Evolutionary conservation across 2,329 filamentous ascomycete species (phyloP).

Genomic region (Amphichorda felina): DNA sequence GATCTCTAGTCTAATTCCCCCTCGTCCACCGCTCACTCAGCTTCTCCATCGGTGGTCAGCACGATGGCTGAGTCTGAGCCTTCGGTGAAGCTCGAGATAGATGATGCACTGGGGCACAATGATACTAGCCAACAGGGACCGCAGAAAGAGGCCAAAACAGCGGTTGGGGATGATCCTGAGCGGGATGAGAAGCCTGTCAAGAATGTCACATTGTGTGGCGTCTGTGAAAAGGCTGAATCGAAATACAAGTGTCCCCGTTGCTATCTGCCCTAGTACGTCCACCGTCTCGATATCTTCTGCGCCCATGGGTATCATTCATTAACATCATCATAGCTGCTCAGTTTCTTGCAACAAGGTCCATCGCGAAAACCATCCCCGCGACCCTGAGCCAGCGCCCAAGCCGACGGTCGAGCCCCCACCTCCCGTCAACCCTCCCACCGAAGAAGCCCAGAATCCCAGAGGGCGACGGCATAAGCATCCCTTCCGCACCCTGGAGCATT

Average conservation of each 20-base stretch:
- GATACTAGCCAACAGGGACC: background rate
- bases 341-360: slow-evolving; percentile 43
- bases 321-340: slow-evolving; percentile 35
- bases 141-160: background rate
- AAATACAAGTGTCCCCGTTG: slow-evolving; percentile 57
- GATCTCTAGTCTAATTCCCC: too few species aligned
- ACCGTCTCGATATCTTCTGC: too few species aligned
- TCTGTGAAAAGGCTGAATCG: slow-evolving; percentile 36
- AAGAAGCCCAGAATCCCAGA: slow-evolving; percentile 3
- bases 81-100: too few species aligned
- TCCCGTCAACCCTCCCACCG: slow-evolving; percentile 1
- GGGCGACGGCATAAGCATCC: background rate
- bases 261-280: slow-evolving; percentile 42
- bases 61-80: too few species aligned
- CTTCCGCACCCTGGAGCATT: slow-evolving; percentile 28
- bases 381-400: slow-evolving; percentile 17
- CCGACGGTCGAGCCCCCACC: slow-evolving; percentile 8
- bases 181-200: background rate
- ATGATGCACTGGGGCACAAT: too few species aligned
- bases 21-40: too few species aligned
- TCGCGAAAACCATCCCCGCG: slow-evolving; percentile 34
- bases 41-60: too few species aligned
- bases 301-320: slow-evolving; percentile 4
- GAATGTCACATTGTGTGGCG: slow-evolving; percentile 26
- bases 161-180: background rate